These are phyloP conservation scores for Globisporangium heterothallicum DNA, from an alignment of 352 stramenopile species.

Conservation along the genomic window DNA sequence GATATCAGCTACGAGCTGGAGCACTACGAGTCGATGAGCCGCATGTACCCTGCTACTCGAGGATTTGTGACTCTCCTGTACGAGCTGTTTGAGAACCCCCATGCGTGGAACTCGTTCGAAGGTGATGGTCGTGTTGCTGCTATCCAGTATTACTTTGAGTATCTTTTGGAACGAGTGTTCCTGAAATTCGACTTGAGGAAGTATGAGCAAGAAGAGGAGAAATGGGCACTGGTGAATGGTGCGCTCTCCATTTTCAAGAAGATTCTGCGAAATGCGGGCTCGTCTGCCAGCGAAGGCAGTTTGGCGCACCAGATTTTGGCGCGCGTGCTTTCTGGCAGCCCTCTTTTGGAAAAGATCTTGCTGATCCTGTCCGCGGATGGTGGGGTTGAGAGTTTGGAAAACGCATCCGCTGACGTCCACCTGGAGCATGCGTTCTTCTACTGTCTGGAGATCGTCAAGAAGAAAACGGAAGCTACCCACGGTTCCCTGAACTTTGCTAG, in stretches of 20 bases:
- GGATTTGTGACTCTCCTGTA: constrained; percentile 72
- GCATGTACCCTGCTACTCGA: constrained; percentile 71
- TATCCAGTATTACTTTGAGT: constrained; percentile 84
- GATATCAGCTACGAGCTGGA: constrained; percentile 84
- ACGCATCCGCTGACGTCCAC: constrained; percentile 60
- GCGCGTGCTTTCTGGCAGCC: constrained; percentile 58
- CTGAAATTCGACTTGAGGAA: constrained; percentile 82
- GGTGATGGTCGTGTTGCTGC: constrained; percentile 66
- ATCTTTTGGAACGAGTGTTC: constrained; percentile 76
- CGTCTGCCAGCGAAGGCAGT: constrained; percentile 38
- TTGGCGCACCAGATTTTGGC: constrained; percentile 67
- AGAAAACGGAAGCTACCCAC: constrained; percentile 60
- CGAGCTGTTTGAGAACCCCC: constrained; percentile 72
- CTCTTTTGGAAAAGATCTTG: constrained; percentile 64
- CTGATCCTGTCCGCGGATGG: constrained; percentile 63
- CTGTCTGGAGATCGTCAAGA: constrained; percentile 73
- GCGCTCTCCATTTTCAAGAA: constrained; percentile 75
- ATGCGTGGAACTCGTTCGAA: constrained; percentile 71
- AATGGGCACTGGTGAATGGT: constrained; percentile 72
- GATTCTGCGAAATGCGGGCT: constrained; percentile 49
- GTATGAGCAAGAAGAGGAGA: constrained; percentile 79
- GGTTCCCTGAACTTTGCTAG: constrained; percentile 63
- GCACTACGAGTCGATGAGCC: constrained; percentile 76
- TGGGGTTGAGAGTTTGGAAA: constrained; percentile 72
- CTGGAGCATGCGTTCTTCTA: constrained; percentile 81